Conservation (phyloP, 164 flowering plant genomes). For the Vitis amurensis region DNA sequence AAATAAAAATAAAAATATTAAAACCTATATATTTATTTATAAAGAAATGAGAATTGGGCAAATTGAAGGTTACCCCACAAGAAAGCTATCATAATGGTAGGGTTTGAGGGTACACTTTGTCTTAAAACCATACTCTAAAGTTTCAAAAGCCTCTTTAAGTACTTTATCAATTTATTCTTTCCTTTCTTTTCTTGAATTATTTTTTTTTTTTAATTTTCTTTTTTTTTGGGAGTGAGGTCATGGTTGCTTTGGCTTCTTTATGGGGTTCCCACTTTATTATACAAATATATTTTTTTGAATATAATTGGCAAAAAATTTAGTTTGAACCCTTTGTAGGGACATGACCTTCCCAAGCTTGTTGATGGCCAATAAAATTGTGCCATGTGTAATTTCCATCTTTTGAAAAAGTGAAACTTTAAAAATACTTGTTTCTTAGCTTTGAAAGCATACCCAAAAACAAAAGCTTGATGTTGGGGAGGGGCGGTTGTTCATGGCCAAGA, state of each 20-base stretch:
- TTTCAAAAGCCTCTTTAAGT: constrained; percentile 16
- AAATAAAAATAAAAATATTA: neutral
- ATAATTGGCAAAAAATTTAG: neutral
- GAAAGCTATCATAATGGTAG: constrained; percentile 23
- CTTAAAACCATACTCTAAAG: constrained; percentile 10
- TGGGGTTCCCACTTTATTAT: constrained; percentile 12
- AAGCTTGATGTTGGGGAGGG: too few species aligned
- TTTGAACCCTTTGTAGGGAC: neutral
- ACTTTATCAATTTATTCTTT: constrained; percentile 4
- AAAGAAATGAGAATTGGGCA: constrained; percentile 6
- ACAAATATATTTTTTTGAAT: neutral
- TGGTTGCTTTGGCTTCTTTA: constrained; percentile 9
- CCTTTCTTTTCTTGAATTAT: neutral
- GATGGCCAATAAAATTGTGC: too few species aligned
- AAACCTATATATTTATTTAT: neutral
- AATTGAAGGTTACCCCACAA: constrained; percentile 12
- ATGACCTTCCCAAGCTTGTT: too few species aligned
- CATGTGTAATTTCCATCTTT: too few species aligned
- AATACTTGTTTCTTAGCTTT: too few species aligned
- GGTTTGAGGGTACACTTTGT: constrained; percentile 12
- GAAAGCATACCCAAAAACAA: too few species aligned
- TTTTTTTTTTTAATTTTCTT: too few species aligned
- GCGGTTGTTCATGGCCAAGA: too few species aligned
- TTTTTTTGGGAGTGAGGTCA: constrained; percentile 8
- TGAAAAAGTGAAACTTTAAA: too few species aligned